Conservation (phyloP, 768 basidiomycete species). For the Hygrocybe punicea region DNA sequence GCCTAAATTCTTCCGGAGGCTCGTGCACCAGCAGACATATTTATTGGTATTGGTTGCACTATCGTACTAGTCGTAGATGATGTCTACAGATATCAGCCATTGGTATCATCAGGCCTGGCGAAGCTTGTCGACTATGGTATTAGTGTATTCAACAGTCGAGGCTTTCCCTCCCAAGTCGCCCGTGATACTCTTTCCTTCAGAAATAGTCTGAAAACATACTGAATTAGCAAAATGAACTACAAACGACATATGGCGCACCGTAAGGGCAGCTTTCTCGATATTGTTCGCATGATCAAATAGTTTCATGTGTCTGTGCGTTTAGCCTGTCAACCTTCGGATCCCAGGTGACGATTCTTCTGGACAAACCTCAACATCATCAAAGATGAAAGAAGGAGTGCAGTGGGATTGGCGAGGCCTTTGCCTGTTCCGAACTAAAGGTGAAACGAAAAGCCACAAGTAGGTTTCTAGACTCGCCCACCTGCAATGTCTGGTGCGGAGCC, state of each 20-base stretch:
- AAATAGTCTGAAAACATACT: slow-evolving; percentile 70
- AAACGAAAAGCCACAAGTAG: slow-evolving; percentile 3
- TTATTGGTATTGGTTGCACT: too few relatives aligned
- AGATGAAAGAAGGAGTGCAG: slow-evolving; percentile 91
- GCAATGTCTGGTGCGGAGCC: slow-evolving; percentile 99
- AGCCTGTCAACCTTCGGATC: background rate
- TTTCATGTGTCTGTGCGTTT: slow-evolving; percentile 80
- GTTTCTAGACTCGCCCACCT: slow-evolving; percentile 45
- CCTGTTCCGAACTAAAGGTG: slow-evolving; percentile 40
- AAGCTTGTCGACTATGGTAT: slow-evolving; percentile 80
- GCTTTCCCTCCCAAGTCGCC: slow-evolving; percentile 95
- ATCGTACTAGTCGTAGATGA: too few relatives aligned
- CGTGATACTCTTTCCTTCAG: slow-evolving; percentile 92
- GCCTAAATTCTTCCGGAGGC: too few relatives aligned
- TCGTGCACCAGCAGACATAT: too few relatives aligned
- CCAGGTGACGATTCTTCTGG: background rate
- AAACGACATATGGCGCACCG: slow-evolving; percentile 50
- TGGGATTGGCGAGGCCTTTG: slow-evolving; percentile 96
- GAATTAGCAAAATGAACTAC: background rate
- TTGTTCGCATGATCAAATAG: slow-evolving; percentile 75
- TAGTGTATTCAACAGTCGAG: slow-evolving; percentile 83
- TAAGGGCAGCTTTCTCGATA: slow-evolving; percentile 89
- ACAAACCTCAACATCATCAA: slow-evolving; percentile 95
- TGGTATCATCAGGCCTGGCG: slow-evolving; percentile 12
- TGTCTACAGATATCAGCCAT: background rate